Base-by-base conservation (phyloP, 2,329 filamentous ascomycete genomes). In the Colletotrichum tropicicola region DNA sequence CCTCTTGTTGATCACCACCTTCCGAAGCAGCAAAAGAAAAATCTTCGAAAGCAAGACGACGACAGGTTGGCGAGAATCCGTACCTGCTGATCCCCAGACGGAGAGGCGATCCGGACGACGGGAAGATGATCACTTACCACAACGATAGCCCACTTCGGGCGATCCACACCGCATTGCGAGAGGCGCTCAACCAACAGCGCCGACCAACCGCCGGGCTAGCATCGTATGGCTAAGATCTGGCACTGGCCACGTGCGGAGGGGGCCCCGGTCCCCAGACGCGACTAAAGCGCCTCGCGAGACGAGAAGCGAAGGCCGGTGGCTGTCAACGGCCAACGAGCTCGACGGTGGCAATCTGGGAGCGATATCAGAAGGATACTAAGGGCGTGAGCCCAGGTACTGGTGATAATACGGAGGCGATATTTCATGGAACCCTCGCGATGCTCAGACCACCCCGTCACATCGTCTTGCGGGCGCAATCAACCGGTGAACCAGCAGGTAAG, bases 31-130 rank as follows among this genome's bases (percentile, higher is more conserved):
- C 9, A 35, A 35, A 13, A 35, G 12, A 35, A 35, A 35, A 30
- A n/a, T n/a, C n/a, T 30, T 8, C 28, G 28, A 4, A n/a, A 0
- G 32, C 32, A 35, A 6, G 13, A 35, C 13, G n/a, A 35, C 5
- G 12, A 13, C 39, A 19, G 15, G 2, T 21, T 12, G 19, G 10
- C 9, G n/a, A n/a, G 3, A 41, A 41, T 4, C 52, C 39, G 53
- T 56, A 27, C 53, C 53, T 47, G 53, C 41, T 56, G 41, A 56
- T 56, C 53, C 41, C 28, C 39, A 35, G 28, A 47, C 27, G 41
- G 17, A 37, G 25, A 58, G 32, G n/a, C 35, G 55, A 51, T 58
- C 55, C 55, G 55, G 55, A 58, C 55, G 55, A 58, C 55, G 55
- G 55, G 44, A 51, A 58, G 55, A 19, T 17, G 55, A 58, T 58